Evolutionary conservation across 768 basidiomycete genomes (phyloP).

Genomic region (Kwoniella newhampshirensis): DNA sequence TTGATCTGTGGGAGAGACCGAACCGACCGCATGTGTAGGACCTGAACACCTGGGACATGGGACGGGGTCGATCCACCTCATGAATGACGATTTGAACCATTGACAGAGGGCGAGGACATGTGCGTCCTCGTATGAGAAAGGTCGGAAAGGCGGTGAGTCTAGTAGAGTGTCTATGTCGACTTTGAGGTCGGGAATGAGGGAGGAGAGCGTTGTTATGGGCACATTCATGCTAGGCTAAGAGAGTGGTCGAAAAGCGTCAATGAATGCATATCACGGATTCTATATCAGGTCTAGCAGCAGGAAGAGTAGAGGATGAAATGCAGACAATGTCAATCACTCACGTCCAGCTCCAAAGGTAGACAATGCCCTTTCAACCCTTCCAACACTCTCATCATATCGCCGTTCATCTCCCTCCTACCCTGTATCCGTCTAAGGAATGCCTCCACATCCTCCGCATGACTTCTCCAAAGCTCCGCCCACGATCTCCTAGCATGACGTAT

Average conservation of each 20-base stretch:
- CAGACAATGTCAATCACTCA: slow-evolving; percentile 10
- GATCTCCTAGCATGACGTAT: not conserved
- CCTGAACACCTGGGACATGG: slow-evolving; percentile 51
- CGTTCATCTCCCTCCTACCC: not conserved
- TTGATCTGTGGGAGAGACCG: slow-evolving; percentile 36
- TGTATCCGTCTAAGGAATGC: not conserved
- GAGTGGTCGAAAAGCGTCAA: not conserved
- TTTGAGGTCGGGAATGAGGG: slow-evolving; percentile 3
- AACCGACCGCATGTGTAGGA: slow-evolving; percentile 28
- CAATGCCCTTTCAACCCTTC: slow-evolving; percentile 20
- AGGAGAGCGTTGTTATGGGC: not conserved
- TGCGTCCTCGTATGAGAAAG: slow-evolving; percentile 46
- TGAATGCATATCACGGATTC: not conserved
- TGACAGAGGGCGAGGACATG: slow-evolving; percentile 51
- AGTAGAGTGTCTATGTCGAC: not conserved
- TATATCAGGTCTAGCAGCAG: not conserved
- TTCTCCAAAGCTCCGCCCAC: not conserved
- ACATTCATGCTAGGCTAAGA: slow-evolving; percentile 4
- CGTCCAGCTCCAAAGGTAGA: slow-evolving; percentile 16
- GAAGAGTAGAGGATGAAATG: too few species aligned
- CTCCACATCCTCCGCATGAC: not conserved
- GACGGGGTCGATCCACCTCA: slow-evolving; percentile 56
- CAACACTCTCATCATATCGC: slow-evolving; percentile 10
- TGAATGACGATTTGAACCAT: slow-evolving; percentile 55
- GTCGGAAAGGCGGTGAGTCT: slow-evolving; percentile 24